These are phyloP conservation scores for Parvularia atlantis DNA, from an alignment of 78 protist genomes.

Conservation along the genomic window DNA sequence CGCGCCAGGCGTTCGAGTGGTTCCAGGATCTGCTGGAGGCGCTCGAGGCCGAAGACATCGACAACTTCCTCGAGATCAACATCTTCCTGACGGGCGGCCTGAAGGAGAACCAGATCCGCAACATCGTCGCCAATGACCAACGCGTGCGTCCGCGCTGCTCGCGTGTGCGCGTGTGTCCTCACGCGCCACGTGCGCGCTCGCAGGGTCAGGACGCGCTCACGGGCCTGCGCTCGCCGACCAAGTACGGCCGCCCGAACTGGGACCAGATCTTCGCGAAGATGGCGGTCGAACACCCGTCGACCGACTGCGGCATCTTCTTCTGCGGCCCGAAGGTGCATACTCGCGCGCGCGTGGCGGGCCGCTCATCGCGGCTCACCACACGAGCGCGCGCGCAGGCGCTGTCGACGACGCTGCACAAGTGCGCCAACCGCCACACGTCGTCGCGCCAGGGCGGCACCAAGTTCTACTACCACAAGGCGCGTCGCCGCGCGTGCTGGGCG, in stretches of 20 bases:
- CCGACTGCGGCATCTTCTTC: slow-evolving; percentile 26
- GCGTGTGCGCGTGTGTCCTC: not conserved
- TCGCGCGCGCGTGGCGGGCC: no score
- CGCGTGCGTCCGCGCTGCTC: not conserved
- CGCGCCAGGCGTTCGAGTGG: slow-evolving; percentile 66
- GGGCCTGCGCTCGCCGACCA: slow-evolving; percentile 6
- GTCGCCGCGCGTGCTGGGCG: no score
- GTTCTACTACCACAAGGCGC: slow-evolving; percentile 14
- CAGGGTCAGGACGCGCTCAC: not conserved
- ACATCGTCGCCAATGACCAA: slow-evolving; percentile 34
- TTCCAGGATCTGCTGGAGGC: slow-evolving; percentile 37
- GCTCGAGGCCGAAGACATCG: slow-evolving; percentile 25
- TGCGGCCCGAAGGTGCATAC: slow-evolving; percentile 38
- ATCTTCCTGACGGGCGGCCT: slow-evolving; percentile 63
- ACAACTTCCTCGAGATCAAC: slow-evolving; percentile 45
- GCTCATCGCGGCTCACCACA: no score
- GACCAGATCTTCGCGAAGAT: not conserved
- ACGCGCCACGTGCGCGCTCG: not conserved
- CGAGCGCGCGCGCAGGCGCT: no score
- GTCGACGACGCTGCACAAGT: not conserved
- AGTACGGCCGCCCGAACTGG: slow-evolving; percentile 38
- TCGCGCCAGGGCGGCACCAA: not conserved
- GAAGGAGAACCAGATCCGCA: slow-evolving; percentile 47
- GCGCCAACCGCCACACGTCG: slow-evolving; percentile 1
- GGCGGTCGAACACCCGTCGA: not conserved